Base-by-base conservation (phyloP, 805 yeast species). In the Sugiyamaella marilandica region DNA sequence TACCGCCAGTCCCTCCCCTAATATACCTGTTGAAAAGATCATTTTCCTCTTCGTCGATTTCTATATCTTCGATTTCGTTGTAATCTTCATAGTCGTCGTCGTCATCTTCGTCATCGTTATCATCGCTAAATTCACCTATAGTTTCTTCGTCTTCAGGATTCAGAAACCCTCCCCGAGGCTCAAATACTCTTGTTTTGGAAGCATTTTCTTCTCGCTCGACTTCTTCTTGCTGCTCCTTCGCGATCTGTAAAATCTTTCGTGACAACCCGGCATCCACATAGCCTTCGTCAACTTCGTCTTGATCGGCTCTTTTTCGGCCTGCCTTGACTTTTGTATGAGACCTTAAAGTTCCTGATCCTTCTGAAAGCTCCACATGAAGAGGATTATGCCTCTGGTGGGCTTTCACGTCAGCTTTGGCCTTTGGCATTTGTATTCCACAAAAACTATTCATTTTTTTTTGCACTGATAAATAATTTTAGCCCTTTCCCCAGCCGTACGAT, bases 181-280 rank as follows among this genome's bases (percentile, higher is more conserved):
- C 24, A 10, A 16, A 39, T 3, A 24, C 7, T 14, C 43, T 21
- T 10, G 13, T 2, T 9, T 10, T 39, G 7, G 14, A 10, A 57
- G 43, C 59, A 58, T 49, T 72, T 56, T 82, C 85, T 64, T 87
- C 96, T 46, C 75, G 82, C 50, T 82, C 91, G 18, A 91, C 67
- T 65, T 94, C 99, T 44, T 87, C 90, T 70, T 90, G 97, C 72
- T 94, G 99, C 63, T 86, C 92, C 61, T 80, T 83, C 16, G 99
- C 99, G 56, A 94, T 75, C 66, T 86, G 87, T 59, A 94, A 74
- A 68, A 94, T 91, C 70, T 82, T 88, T 69, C 95, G 77, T 1
- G 97, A 87, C 31, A 88, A 73, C 16, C 81, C 75, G 16, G 97
- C 86, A 72, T 92, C 97, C 37, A 94, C 76, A 60, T 72, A 84